Evolutionary conservation across 2,329 filamentous ascomycete species (phyloP).

Genomic region (Aureobasidium vineae): DNA sequence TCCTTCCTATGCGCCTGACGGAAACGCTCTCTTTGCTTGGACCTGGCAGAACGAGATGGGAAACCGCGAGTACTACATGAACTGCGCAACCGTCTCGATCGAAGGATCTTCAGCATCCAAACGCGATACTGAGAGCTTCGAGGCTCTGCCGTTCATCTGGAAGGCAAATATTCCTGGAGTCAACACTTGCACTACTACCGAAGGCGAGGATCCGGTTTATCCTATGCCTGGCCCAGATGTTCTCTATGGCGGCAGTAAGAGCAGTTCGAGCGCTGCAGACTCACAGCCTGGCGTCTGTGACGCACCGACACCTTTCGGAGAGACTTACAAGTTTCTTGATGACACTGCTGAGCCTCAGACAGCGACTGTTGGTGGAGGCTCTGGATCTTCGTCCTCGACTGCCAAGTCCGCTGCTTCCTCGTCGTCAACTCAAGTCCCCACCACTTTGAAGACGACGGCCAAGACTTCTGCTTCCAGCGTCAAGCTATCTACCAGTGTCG

Average conservation of each 20-base stretch:
- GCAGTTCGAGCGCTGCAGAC: constrained; percentile 32
- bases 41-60: constrained; percentile 54
- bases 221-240: constrained; percentile 45
- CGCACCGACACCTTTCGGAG: constrained; percentile 33
- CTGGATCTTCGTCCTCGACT: constrained; percentile 7
- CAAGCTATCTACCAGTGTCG: neutral
- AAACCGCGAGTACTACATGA: constrained; percentile 86
- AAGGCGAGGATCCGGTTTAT: constrained; percentile 43
- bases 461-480: constrained; percentile 14
- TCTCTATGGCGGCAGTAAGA: constrained; percentile 40
- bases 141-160: constrained; percentile 44
- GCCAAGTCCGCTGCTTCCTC: constrained; percentile 16
- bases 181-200: constrained; percentile 43
- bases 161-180: constrained; percentile 45
- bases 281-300: constrained; percentile 35
- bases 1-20: constrained; percentile 60
- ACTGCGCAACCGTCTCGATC: constrained; percentile 71
- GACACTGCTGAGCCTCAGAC: constrained; percentile 1
- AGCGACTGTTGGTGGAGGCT: constrained; percentile 4
- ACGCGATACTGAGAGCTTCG: constrained; percentile 15
- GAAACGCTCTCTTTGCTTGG: constrained; percentile 68
- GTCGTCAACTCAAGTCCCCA: constrained; percentile 13
- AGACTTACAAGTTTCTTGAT: constrained; percentile 31
- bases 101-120: constrained; percentile 25
- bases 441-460: constrained; percentile 1